A percentile compares a stretch with the other conserved stretches of the same genome.
These are phyloP conservation scores for Beauveria pseudobassiana DNA, from an alignment of 2,329 filamentous ascomycete genomes.

Conservation along the genomic window DNA sequence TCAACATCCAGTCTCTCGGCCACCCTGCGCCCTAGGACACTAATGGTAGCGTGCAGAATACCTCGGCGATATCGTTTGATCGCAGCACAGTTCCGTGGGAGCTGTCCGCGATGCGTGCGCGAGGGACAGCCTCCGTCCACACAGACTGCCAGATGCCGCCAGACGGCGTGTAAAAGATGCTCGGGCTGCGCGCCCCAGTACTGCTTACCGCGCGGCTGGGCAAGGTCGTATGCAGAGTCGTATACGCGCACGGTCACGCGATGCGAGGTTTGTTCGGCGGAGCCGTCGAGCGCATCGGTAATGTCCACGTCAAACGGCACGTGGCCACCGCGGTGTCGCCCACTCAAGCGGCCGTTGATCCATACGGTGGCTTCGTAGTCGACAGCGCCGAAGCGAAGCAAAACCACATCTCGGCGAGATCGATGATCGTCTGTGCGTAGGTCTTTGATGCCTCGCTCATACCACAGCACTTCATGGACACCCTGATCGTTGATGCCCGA, in stretches of 20 bases:
- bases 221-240: slow-evolving; percentile 57
- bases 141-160: slow-evolving; percentile 53
- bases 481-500: slow-evolving; percentile 36
- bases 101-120: slow-evolving; percentile 44
- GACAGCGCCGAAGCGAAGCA: slow-evolving; percentile 19
- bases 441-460: slow-evolving; percentile 47
- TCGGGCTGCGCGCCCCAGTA: slow-evolving; percentile 56
- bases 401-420: no score
- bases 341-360: slow-evolving; percentile 45
- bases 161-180: slow-evolving; percentile 51
- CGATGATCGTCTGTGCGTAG: slow-evolving; percentile 34
- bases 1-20: no score
- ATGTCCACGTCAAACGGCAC: slow-evolving; percentile 52
- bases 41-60: no score
- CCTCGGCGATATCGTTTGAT: slow-evolving; percentile 41
- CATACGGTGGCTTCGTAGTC: slow-evolving; percentile 54
- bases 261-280: slow-evolving; percentile 13
- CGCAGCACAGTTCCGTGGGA: slow-evolving; percentile 50
- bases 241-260: slow-evolving; percentile 49
- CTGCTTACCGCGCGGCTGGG: slow-evolving; percentile 61
- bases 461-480: slow-evolving; percentile 61
- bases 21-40: no score
- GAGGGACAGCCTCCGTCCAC: slow-evolving; percentile 49
- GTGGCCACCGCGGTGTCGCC: slow-evolving; percentile 50
- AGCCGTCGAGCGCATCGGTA: slow-evolving; percentile 36